These are phyloP conservation scores for Simplicillium sp. DNA, from an alignment of 2,329 filamentous ascomycete species.

Conservation along the genomic window DNA sequence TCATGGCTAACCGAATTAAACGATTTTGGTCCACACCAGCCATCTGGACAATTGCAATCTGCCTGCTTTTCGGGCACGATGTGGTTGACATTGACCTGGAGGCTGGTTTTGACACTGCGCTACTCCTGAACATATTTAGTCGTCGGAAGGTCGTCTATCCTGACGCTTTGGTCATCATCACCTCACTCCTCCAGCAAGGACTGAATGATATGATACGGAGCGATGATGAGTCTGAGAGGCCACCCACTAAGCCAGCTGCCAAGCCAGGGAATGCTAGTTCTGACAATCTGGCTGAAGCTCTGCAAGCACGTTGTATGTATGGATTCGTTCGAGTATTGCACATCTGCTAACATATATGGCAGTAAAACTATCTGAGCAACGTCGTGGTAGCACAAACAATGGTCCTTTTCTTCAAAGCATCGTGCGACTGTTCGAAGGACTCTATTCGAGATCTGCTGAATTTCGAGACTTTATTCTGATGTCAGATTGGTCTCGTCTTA, in stretches of 20 bases:
- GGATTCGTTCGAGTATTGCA: neutral
- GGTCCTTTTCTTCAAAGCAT: slow-evolving; percentile 58
- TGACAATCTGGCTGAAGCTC: slow-evolving; percentile 1
- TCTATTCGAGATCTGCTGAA: slow-evolving; percentile 64
- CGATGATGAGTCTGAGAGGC: slow-evolving; percentile 30
- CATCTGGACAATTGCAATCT: slow-evolving; percentile 82
- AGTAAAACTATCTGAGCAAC: too few species aligned
- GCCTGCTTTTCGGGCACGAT: slow-evolving; percentile 79
- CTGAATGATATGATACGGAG: slow-evolving; percentile 60
- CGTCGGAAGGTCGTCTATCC: slow-evolving; percentile 61
- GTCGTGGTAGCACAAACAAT: slow-evolving; percentile 1
- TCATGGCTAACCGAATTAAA: slow-evolving; percentile 74
- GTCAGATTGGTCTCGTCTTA: slow-evolving; percentile 72
- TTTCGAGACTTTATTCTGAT: slow-evolving; percentile 77
- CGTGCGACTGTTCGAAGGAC: slow-evolving; percentile 67
- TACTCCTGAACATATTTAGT: slow-evolving; percentile 65
- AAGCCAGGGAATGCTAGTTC: neutral
- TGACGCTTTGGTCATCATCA: slow-evolving; percentile 71
- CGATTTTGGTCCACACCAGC: slow-evolving; percentile 82
- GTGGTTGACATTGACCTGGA: slow-evolving; percentile 66
- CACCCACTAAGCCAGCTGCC: slow-evolving; percentile 30
- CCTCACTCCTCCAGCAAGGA: slow-evolving; percentile 79
- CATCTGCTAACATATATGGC: neutral
- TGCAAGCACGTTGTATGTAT: neutral
- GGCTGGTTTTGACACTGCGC: slow-evolving; percentile 63